Evolutionary conservation across 345 rosid genomes (phyloP).

Genomic region (Cardamine occulta): DNA sequence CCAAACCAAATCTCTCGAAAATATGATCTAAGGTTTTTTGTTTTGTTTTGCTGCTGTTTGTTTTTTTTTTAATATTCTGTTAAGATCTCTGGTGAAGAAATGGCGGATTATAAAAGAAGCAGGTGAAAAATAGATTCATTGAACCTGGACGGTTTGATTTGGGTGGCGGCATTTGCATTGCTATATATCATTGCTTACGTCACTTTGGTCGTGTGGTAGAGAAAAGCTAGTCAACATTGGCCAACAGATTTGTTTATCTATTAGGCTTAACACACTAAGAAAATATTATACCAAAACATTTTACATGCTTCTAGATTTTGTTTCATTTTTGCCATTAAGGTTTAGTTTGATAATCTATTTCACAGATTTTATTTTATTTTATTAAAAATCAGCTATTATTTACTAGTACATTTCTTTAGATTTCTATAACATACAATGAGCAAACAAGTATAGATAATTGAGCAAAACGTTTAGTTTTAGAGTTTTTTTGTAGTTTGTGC

Average conservation of each 20-base stretch:
- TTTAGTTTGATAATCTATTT: not conserved
- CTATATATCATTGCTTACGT: slow-evolving; percentile 41
- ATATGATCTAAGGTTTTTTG: not conserved
- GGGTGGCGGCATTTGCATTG: slow-evolving; percentile 35
- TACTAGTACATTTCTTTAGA: no score
- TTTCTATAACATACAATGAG: not conserved
- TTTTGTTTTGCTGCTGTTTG: not conserved
- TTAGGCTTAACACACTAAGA: not conserved
- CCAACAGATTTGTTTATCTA: slow-evolving; percentile 4
- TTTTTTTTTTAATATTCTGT: not conserved
- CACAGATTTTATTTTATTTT: no score
- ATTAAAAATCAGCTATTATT: no score
- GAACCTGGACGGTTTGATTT: slow-evolving; percentile 46
- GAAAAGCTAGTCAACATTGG: slow-evolving; percentile 34
- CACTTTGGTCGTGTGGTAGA: slow-evolving; percentile 39
- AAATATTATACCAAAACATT: not conserved
- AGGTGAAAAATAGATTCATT: slow-evolving; percentile 40
- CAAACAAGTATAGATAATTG: no score
- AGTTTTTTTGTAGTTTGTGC: not conserved
- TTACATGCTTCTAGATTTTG: not conserved
- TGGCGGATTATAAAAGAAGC: slow-evolving; percentile 25
- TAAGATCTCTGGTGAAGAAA: slow-evolving; percentile 18
- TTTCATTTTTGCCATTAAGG: no score
- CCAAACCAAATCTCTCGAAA: not conserved
- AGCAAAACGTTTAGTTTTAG: not conserved